Evolutionary conservation across 495 filamentous ascomycete genomes (phyloP), one percentile per base, ranked within the genome.

Genomic region (Aspergillus campestris): DNA sequence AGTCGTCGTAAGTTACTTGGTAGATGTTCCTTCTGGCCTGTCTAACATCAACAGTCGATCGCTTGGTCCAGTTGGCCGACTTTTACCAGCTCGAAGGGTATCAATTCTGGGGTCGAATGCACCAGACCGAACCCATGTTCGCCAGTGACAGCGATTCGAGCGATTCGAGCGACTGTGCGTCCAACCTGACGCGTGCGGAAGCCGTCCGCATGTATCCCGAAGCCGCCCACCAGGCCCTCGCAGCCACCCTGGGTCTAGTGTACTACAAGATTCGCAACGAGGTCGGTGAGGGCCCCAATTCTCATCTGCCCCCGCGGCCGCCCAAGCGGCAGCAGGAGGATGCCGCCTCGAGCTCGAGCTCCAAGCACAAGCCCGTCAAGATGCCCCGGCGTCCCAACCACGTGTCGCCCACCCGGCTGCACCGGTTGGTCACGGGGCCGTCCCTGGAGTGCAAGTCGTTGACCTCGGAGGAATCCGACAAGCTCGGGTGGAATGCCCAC

Each of bases 241-340:
- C 67, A 13, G 67, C 65, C n/a, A 66, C 57, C 3, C 40, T 68
- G 8, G 67, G 67, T 27, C 49, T 70, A 14, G 59, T 67, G 3
- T 70, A 68, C 44, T 66, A 65, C 45, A 68, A 68, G 49, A 70
- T 70, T 32, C 65, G 65, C 7, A 70, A 70, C 32, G 63, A 68
- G 42, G 61, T 65, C 5, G 65, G 67, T 1, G 67, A 68, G 29
- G 60, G 58, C 2, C 60, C 55, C 1, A 53, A 56, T 36, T 45
- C 54, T 4, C 58, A 42, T 4, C 48, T 61, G 18, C 42, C 45
- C 14, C 27, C 43, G 13, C 59, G 64, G 15, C 58, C 66, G 8
- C 57, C 59, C 2, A 70, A 70, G 50, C 58, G 65, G 29, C 61
- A 63, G 34, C 65, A 60, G 38, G 65, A 67, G 15, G 67, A 68